phyloP scores from a whole-genome alignment of 495 filamentous ascomycete species.

The Neurospora sp. region DNA sequence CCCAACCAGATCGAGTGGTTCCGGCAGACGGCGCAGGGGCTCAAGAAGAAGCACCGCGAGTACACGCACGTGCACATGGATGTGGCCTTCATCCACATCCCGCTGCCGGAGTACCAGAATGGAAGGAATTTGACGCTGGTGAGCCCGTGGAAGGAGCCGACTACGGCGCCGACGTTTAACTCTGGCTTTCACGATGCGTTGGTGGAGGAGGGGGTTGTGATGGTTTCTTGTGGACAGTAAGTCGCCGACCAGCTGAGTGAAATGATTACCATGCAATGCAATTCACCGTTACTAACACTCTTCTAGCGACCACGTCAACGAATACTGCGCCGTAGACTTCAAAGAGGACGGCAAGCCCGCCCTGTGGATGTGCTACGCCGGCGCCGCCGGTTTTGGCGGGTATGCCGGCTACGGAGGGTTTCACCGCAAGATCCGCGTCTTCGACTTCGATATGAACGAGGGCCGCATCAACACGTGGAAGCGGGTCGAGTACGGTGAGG shows the following conservation, averaged over 20 bases:
- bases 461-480: conserved; percentile 86
- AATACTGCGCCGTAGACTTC: conserved; percentile 74
- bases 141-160: conserved; percentile 61
- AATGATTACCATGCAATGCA: no score
- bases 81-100: conserved; percentile 96
- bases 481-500: conserved; percentile 69
- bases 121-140: conserved; percentile 35
- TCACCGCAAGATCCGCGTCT: conserved; percentile 74
- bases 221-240: conserved; percentile 87
- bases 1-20: conserved; percentile 93
- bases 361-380: conserved; percentile 98
- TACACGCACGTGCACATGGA: conserved; percentile 92
- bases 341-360: conserved; percentile 48
- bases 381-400: conserved; percentile 80
- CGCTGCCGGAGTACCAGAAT: conserved; percentile 73
- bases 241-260: conserved; percentile 20
- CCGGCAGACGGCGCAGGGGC: conserved; percentile 55
- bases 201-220: conserved; percentile 69
- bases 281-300: conserved; percentile 2
- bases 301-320: conserved; percentile 81
- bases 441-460: conserved; percentile 85
- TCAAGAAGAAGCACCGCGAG: conserved; percentile 60
- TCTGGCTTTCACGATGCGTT: conserved; percentile 80
- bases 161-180: conserved; percentile 83
- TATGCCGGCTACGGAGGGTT: conserved; percentile 87